These are phyloP conservation scores for Leccinum arenicola DNA, from an alignment of 768 basidiomycete genomes.

Conservation along the genomic window DNA sequence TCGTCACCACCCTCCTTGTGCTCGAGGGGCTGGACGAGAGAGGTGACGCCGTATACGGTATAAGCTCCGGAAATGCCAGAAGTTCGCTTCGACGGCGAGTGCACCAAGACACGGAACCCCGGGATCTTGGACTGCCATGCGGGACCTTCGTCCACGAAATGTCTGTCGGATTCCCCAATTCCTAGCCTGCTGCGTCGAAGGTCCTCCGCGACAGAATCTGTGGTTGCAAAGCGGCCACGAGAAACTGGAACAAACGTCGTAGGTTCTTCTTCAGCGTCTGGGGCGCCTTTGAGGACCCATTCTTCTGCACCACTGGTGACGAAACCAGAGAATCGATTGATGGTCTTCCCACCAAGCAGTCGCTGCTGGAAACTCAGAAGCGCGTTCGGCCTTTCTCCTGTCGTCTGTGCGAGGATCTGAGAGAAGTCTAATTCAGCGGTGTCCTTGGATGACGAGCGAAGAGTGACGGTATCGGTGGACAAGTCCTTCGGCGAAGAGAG, in stretches of 20 bases:
- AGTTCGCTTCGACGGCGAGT: conserved; percentile 75
- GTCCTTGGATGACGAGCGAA: conserved; percentile 36
- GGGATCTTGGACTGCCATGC: conserved; percentile 75
- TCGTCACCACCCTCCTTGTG: conserved; percentile 19
- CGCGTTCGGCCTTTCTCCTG: conserved; percentile 59
- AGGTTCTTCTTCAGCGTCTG: conserved; percentile 29
- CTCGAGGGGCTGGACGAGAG: conserved; percentile 31
- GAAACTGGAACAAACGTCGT: conserved; percentile 18
- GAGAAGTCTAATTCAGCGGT: conserved; percentile 26
- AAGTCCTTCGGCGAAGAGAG: conserved; percentile 45
- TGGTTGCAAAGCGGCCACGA: conserved; percentile 28
- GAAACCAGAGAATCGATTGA: conserved; percentile 85
- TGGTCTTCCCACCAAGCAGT: conserved; percentile 70
- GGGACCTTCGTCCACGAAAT: conserved; percentile 69
- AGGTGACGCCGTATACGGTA: conserved; percentile 74
- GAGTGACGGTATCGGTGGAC: conserved; percentile 50
- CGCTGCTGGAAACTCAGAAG: conserved; percentile 72
- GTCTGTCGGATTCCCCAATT: conserved; percentile 58
- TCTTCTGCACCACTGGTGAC: conserved; percentile 85
- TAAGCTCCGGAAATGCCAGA: conserved; percentile 68
- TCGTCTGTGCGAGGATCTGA: conserved; percentile 60
- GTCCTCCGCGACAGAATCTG: conserved; percentile 41
- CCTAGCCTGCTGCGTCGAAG: conserved; percentile 39
- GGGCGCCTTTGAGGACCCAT: conserved; percentile 69
- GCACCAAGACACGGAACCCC: conserved; percentile 69